Conservation (phyloP, 352 stramenopile species). For the Plasmopara halstedii region DNA sequence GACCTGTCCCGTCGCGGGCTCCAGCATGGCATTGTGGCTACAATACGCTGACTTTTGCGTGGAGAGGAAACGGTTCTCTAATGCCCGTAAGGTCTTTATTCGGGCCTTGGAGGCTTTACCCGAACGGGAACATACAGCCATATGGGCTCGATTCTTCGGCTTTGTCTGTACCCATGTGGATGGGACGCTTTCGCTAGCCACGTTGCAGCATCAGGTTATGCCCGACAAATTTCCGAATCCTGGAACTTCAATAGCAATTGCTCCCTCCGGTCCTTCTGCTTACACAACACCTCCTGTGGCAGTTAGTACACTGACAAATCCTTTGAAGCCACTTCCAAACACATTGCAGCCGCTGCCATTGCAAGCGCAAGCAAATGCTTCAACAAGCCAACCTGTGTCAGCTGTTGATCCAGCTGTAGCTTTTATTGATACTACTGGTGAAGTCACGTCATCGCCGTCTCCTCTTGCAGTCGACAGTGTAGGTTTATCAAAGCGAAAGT, state of each 20-base stretch:
- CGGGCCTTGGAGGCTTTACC: conserved; percentile 39
- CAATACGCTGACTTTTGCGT: conserved; percentile 69
- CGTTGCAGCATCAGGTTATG: conserved; percentile 54
- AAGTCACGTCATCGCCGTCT: conserved; percentile 18
- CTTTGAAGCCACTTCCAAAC: conserved; percentile 9
- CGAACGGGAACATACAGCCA: conserved; percentile 24
- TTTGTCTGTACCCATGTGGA: conserved; percentile 63
- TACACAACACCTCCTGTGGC: conserved; percentile 1
- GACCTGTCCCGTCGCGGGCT: conserved; percentile 36
- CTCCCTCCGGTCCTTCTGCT: conserved; percentile 1
- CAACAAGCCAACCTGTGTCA: conserved; percentile 5
- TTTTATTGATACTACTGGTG: conserved; percentile 60
- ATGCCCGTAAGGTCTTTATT: conserved; percentile 68
- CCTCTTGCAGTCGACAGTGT: conserved; percentile 28
- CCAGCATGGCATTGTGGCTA: conserved; percentile 37
- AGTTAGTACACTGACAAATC: background rate
- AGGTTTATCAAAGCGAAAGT: conserved; percentile 9
- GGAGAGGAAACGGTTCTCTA: conserved; percentile 65
- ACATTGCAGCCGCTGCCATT: conserved; percentile 15
- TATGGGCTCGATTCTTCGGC: conserved; percentile 54
- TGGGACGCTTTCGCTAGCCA: conserved; percentile 36
- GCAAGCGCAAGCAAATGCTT: background rate
- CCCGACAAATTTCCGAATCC: conserved; percentile 24
- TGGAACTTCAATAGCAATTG: conserved; percentile 1
- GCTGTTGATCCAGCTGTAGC: conserved; percentile 41